phyloP scores from a whole-genome alignment of 2,329 filamentous ascomycete genomes.

The Akanthomyces dipterigenus region DNA sequence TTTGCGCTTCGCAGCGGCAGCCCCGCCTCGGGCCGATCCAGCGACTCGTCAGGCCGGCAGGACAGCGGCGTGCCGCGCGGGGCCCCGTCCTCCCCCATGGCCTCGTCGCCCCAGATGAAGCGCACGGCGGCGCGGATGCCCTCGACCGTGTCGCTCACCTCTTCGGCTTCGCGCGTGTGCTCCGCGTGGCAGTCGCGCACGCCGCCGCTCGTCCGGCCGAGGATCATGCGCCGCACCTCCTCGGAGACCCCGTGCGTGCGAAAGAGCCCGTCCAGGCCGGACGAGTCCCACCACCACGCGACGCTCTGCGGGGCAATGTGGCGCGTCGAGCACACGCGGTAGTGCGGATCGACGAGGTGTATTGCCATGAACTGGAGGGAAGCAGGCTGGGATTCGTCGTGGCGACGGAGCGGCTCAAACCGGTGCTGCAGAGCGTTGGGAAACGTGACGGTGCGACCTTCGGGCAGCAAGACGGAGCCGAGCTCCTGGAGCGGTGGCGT shows the following conservation, averaged over 20 bases:
- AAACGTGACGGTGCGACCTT: neutral
- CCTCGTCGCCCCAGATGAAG: neutral
- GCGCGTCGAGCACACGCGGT: neutral
- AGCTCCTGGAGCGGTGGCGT: neutral
- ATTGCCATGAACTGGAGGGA: neutral
- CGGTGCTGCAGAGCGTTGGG: neutral
- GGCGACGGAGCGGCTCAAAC: neutral
- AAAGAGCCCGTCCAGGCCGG: neutral
- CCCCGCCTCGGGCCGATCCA: neutral
- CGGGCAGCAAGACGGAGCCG: neutral
- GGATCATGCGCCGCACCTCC: neutral
- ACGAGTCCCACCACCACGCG: neutral
- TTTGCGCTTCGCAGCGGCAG: neutral
- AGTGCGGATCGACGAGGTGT: neutral
- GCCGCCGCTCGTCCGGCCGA: neutral
- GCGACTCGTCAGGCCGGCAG: neutral
- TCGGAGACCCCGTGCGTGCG: neutral
- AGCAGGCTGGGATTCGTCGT: neutral
- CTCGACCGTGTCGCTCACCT: neutral
- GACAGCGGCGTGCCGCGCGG: neutral
- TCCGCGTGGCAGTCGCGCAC: neutral
- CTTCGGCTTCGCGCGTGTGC: neutral
- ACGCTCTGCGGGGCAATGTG: neutral
- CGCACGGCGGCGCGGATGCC: neutral
- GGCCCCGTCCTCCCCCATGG: neutral